A percentile compares a stretch with the other conserved stretches of the same genome.
phyloP scores from a whole-genome alignment of 352 stramenopile genomes.

The Globisporangium cylindrosporum region DNA sequence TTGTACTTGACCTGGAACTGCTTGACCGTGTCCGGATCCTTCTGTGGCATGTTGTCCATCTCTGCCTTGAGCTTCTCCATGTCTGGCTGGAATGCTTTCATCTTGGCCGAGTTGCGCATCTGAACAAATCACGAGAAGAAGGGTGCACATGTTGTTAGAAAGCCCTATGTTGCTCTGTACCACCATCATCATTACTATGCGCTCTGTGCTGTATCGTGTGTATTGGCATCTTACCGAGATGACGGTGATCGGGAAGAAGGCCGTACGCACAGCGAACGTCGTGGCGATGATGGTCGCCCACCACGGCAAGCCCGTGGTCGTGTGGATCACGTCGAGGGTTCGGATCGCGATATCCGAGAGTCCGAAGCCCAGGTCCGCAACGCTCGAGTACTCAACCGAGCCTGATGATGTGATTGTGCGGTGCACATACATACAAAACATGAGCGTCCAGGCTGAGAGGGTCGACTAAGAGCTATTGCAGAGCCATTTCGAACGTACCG shows the following conservation, averaged over 20 bases:
- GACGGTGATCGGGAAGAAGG: slow-evolving; percentile 75
- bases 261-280: slow-evolving; percentile 70
- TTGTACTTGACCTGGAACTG: slow-evolving; percentile 75
- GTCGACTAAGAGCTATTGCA: background rate
- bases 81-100: slow-evolving; percentile 80
- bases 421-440: background rate
- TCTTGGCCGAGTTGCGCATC: slow-evolving; percentile 83
- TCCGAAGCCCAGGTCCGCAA: slow-evolving; percentile 65
- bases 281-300: slow-evolving; percentile 85
- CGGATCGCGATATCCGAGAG: slow-evolving; percentile 75
- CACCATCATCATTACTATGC: background rate
- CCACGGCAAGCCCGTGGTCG: slow-evolving; percentile 81
- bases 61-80: slow-evolving; percentile 78
- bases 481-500: slow-evolving; percentile 15
- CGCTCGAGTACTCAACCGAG: slow-evolving; percentile 46
- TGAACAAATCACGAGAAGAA: slow-evolving; percentile 16
- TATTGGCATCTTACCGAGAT: slow-evolving; percentile 50
- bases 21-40: slow-evolving; percentile 45
- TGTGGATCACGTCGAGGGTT: slow-evolving; percentile 70
- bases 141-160: slow-evolving; percentile 4
- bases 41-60: slow-evolving; percentile 52
- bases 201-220: background rate
- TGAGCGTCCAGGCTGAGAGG: background rate
- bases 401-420: slow-evolving; percentile 19
- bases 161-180: background rate